phyloP scores from a whole-genome alignment of 371 early-diverging fungal genomes.

The Gilbertella persicaria region DNA sequence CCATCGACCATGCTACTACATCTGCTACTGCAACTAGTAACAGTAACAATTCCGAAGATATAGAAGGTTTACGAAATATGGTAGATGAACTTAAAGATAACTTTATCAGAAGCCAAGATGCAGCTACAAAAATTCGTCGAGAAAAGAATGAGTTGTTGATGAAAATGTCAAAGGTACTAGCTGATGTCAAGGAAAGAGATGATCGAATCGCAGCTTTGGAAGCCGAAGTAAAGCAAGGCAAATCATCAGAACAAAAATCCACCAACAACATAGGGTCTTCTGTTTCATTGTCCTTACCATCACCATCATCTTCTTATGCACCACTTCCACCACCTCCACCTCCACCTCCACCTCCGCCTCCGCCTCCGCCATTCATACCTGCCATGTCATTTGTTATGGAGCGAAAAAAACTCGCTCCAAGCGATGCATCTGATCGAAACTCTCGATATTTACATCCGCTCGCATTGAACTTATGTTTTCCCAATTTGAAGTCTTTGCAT shows the following conservation, averaged over 20 bases:
- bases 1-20: neutral
- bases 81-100: conserved; percentile 45
- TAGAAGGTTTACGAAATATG: conserved; percentile 45
- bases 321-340: conserved; percentile 26
- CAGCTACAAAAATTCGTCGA: conserved; percentile 41
- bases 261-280: neutral
- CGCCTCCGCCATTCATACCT: conserved; percentile 28
- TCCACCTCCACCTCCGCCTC: conserved; percentile 34
- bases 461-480: conserved; percentile 44
- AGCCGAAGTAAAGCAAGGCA: no score
- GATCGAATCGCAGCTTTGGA: conserved; percentile 23
- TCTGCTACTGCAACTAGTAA: neutral
- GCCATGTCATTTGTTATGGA: conserved; percentile 1
- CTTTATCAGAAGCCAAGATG: conserved; percentile 33
- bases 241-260: no score
- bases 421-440: conserved; percentile 20
- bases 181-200: conserved; percentile 42
- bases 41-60: conserved; percentile 28
- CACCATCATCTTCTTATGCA: conserved; percentile 31
- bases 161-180: conserved; percentile 42
- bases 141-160: conserved; percentile 52
- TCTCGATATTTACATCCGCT: conserved; percentile 48
- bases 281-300: conserved; percentile 12
- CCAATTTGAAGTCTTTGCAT: conserved; percentile 41
- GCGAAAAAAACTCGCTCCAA: conserved; percentile 7